phyloP scores from a whole-genome alignment of 495 filamentous ascomycete species.

The Neurospora intermedia region DNA sequence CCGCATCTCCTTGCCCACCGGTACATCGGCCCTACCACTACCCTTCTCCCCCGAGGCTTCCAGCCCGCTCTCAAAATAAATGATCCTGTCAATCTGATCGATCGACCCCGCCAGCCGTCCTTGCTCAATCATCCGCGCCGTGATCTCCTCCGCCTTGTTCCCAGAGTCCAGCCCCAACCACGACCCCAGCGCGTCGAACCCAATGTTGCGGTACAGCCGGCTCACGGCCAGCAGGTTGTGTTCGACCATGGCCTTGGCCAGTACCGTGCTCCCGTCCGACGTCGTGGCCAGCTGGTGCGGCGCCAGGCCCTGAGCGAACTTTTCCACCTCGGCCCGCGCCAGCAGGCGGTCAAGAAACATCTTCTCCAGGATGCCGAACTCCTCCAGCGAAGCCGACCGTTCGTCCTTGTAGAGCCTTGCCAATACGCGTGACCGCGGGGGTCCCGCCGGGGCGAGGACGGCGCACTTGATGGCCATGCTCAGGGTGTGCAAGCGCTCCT shows the following conservation, averaged over 20 bases:
- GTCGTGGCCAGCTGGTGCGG: conserved; percentile 86
- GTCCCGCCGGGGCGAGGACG: conserved; percentile 87
- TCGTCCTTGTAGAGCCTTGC: conserved; percentile 92
- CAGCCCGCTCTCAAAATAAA: conserved; percentile 62
- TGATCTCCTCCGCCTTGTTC: conserved; percentile 81
- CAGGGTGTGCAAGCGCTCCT: conserved; percentile 70
- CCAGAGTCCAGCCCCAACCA: conserved; percentile 62
- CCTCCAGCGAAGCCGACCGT: conserved; percentile 58
- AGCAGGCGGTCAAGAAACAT: conserved; percentile 91
- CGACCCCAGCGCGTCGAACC: conserved; percentile 60
- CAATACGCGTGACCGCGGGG: conserved; percentile 65
- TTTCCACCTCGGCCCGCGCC: conserved; percentile 64
- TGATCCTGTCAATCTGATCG: conserved; percentile 85
- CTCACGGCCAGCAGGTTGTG: conserved; percentile 87
- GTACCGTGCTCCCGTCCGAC: conserved; percentile 80
- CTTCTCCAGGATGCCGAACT: conserved; percentile 89
- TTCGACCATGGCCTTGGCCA: conserved; percentile 90
- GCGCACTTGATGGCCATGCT: conserved; percentile 86
- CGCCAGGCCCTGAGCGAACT: conserved; percentile 68
- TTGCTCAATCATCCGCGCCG: conserved; percentile 92
- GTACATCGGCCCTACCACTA: conserved; percentile 44
- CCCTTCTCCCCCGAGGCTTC: conserved; percentile 56
- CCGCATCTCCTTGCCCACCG: conserved; percentile 57
- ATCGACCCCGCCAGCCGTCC: conserved; percentile 76
- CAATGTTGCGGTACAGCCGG: conserved; percentile 82